A percentile compares a stretch with the other conserved stretches of the same genome.
Conservation (phyloP, 805 yeast species). For the Ogataea naganishii region DNA sequence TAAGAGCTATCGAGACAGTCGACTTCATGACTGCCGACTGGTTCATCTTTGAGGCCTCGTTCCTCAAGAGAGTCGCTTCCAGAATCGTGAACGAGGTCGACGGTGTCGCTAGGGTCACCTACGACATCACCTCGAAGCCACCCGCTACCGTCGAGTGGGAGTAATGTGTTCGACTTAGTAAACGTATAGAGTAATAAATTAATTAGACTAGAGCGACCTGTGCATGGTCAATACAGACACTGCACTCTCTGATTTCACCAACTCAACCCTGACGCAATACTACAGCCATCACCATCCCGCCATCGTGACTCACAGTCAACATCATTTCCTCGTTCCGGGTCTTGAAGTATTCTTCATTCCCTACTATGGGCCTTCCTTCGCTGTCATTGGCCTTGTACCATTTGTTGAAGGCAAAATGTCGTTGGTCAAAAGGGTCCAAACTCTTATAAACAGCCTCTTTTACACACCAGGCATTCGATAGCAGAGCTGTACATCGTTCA, state of each 20-base stretch:
- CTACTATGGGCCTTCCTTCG: slow-evolving; percentile 34
- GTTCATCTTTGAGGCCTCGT: slow-evolving; percentile 87
- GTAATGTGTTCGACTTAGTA: too few species aligned
- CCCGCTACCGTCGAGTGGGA: slow-evolving; percentile 99
- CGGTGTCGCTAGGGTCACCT: slow-evolving; percentile 98
- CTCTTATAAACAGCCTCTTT: slow-evolving; percentile 71
- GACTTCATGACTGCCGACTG: slow-evolving; percentile 99
- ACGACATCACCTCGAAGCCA: slow-evolving; percentile 97
- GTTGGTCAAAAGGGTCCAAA: slow-evolving; percentile 39
- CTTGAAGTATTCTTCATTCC: slow-evolving; percentile 20
- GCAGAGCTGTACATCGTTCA: slow-evolving; percentile 20
- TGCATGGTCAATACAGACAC: not conserved
- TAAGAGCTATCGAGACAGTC: slow-evolving; percentile 94
- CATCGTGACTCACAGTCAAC: slow-evolving; percentile 58
- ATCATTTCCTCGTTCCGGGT: slow-evolving; percentile 36
- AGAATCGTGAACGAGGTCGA: slow-evolving; percentile 98
- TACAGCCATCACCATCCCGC: slow-evolving; percentile 45
- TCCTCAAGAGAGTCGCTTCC: slow-evolving; percentile 87
- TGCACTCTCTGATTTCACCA: not conserved
- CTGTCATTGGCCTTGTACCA: slow-evolving; percentile 44
- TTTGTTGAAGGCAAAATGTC: slow-evolving; percentile 40
- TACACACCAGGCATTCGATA: slow-evolving; percentile 62
- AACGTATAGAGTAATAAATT: not conserved
- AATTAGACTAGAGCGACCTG: not conserved
- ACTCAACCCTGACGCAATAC: slow-evolving; percentile 28